Percentiles rank a stretch among this genome's conserved stretches.
Conservation (phyloP, 2,329 filamentous ascomycete genomes). For the Alternaria angustiovoidea region DNA sequence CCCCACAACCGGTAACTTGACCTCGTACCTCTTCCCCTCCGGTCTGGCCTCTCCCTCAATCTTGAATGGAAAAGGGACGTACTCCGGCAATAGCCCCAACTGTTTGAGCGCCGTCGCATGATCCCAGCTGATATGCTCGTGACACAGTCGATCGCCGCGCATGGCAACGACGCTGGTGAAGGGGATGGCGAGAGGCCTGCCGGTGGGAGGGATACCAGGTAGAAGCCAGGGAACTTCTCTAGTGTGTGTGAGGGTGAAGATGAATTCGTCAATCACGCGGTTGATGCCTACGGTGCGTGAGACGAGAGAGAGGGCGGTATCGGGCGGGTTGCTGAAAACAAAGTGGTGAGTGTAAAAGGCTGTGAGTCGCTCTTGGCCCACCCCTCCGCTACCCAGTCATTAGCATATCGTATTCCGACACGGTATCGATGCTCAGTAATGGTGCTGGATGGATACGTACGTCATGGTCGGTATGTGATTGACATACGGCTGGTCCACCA, state of each 20-base stretch:
- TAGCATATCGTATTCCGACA: not conserved
- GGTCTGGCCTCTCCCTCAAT: conserved; percentile 44
- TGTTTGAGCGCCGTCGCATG: conserved; percentile 70
- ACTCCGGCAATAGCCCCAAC: conserved; percentile 69
- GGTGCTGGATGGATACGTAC: conserved; percentile 12
- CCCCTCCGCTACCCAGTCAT: conserved; percentile 61
- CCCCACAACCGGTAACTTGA: conserved; percentile 68
- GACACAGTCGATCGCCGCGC: conserved; percentile 71
- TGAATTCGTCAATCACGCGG: conserved; percentile 61
- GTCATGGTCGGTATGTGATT: conserved; percentile 76
- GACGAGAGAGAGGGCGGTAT: conserved; percentile 72
- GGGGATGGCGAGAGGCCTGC: conserved; percentile 61
- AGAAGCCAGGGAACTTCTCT: conserved; percentile 46
- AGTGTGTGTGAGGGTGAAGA: conserved; percentile 48
- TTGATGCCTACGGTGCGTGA: conserved; percentile 77
- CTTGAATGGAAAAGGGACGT: conserved; percentile 64
- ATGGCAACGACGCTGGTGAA: conserved; percentile 72
- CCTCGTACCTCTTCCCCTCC: conserved; percentile 61
- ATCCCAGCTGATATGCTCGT: conserved; percentile 77
- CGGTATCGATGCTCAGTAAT: fast-evolving
- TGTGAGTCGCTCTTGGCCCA: conserved; percentile 69
- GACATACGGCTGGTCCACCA: conserved; percentile 81
- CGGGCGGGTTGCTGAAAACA: conserved; percentile 74
- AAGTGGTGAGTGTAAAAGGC: conserved; percentile 78
- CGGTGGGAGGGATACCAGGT: conserved; percentile 45